These are phyloP conservation scores for Penicillium sp. DNA, from an alignment of 2,329 filamentous ascomycete species.

Conservation along the genomic window DNA sequence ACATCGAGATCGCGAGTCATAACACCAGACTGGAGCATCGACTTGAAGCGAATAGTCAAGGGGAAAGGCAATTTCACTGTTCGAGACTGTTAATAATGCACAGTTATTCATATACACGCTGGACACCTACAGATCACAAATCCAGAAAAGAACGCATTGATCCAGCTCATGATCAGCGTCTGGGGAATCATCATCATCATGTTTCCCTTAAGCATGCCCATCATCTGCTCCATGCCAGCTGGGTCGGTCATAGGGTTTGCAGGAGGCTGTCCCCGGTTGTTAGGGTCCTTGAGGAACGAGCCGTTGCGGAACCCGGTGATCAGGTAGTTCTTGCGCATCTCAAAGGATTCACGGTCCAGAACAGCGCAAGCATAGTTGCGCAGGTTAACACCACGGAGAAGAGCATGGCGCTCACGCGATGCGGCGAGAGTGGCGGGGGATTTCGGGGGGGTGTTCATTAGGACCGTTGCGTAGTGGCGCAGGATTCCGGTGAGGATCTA, in stretches of 20 bases:
- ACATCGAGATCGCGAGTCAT: constrained; percentile 95
- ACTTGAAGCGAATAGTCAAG: constrained; percentile 98
- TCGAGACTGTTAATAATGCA: constrained; percentile 5
- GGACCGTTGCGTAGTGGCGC: constrained; percentile 91
- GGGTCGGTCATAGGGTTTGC: constrained; percentile 95
- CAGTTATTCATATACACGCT: not conserved
- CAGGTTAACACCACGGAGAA: constrained; percentile 80
- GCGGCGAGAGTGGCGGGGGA: constrained; percentile 62
- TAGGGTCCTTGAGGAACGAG: constrained; percentile 84
- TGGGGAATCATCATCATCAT: constrained; percentile 99
- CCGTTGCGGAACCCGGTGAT: constrained; percentile 81
- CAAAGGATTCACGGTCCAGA: constrained; percentile 75
- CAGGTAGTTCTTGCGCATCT: constrained; percentile 75
- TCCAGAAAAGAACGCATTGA: constrained; percentile 97
- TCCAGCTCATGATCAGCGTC: constrained; percentile 99
- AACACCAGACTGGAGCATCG: constrained; percentile 96
- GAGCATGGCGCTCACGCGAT: constrained; percentile 76
- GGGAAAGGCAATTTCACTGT: constrained; percentile 95
- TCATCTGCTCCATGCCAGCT: constrained; percentile 98
- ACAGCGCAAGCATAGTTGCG: constrained; percentile 80
- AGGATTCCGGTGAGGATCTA: constrained; percentile 90
- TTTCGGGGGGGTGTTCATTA: constrained; percentile 84
- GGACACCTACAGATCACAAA: constrained; percentile 83
- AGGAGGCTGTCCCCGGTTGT: constrained; percentile 79
- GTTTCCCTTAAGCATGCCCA: constrained; percentile 99